Base-by-base conservation (phyloP, 371 early-diverging fungal genomes). In the Apophysomyces variabilis region DNA sequence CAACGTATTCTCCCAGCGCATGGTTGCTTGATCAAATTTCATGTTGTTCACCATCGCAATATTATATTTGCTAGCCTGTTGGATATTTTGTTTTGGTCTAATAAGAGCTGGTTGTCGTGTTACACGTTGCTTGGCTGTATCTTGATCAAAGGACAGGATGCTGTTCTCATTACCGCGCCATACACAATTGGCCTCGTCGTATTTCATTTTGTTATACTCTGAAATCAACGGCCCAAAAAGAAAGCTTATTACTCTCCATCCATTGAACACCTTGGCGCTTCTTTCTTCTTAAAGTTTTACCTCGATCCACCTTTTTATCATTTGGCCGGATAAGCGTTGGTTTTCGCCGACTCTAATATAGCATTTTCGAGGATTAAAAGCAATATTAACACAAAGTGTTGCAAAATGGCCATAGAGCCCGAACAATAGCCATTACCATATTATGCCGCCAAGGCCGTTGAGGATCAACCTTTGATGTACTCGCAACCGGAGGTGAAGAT, bases 101-200 rank as follows among this genome's bases (percentile, higher is more conserved):
- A 74, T 66, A 9, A 67, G 46, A 7, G 72, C 66, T 14, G 70
- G 70, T 5, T 72, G 68, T 13, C 67, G 70, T 38, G 66, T 4
- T 13, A 47, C 61, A 26, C 16, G n/a, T 6, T 18, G 13, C 13
- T 43, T 36, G 12, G 38, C 3, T 21, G 32, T 21, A 21, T 18
- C 36, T 38, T 62, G 65, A 60, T 66, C 68, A 62, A 76, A 74
- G 8, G 58, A 67, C 4, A 64, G 12, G 9, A 70, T 32, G 9
- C 60, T 66, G 3, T 46, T 54, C 41, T 81, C 78, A 39, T 81
- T 81, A 1, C 81, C 81, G 63, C 72, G 66, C 81, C 81, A 81
- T 21, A 36, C 45, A 12, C 65, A 61, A 5, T 26, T 47, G 0
- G 13, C 45, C 18, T 62, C 57, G 45, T 81, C 76, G 60, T 68